Evolutionary conservation across 768 basidiomycete species (phyloP).

Genomic region (Suillus subluteus): DNA sequence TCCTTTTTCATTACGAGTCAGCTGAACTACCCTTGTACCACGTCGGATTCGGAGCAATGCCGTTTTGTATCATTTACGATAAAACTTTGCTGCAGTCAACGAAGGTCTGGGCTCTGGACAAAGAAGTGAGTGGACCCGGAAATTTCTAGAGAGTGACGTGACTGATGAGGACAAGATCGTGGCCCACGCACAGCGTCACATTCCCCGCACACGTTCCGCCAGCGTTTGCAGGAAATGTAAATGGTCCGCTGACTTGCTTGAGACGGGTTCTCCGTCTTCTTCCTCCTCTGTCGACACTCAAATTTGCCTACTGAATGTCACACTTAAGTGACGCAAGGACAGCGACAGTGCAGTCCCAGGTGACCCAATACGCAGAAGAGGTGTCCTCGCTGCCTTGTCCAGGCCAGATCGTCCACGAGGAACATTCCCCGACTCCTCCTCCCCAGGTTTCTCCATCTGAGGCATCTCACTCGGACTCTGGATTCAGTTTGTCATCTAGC

Average conservation of each 20-base stretch:
- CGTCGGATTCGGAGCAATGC: neutral
- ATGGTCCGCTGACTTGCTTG: constrained; percentile 6
- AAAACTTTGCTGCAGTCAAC: neutral
- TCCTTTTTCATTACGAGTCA: neutral
- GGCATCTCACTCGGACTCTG: constrained; percentile 34
- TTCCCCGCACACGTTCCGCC: constrained; percentile 12
- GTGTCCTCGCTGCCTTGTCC: neutral
- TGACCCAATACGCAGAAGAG: constrained; percentile 1
- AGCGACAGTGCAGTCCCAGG: neutral
- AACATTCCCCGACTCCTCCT: constrained; percentile 10
- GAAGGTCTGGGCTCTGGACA: neutral
- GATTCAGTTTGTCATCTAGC: constrained; percentile 33
- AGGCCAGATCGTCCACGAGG: constrained; percentile 10
- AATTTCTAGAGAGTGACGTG: constrained; percentile 11
- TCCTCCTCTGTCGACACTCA: constrained; percentile 1
- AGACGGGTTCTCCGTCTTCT: constrained; percentile 10
- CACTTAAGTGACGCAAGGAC: constrained; percentile 1
- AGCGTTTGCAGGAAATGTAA: constrained; percentile 11
- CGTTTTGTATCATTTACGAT: neutral
- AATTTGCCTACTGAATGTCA: constrained; percentile 7
- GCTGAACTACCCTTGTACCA: neutral
- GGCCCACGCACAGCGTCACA: constrained; percentile 12
- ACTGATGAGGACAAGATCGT: constrained; percentile 8
- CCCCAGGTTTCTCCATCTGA: constrained; percentile 14
- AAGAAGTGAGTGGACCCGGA: neutral